Conservation (phyloP, 2,329 filamentous ascomycete genomes). For the Colletotrichum sp. region DNA sequence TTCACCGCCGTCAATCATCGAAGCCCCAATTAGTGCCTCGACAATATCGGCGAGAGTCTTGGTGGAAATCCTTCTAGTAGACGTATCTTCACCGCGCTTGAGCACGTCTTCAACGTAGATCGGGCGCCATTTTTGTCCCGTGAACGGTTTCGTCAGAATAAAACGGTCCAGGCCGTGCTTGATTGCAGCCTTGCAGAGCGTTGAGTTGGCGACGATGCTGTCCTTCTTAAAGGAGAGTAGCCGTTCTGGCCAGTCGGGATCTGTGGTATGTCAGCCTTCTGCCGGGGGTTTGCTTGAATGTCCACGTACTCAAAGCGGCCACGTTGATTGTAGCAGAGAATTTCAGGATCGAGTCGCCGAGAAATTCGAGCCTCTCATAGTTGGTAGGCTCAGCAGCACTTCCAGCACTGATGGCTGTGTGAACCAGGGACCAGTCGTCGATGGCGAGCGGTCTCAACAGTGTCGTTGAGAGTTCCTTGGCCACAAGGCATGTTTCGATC, state of each 20-base stretch:
- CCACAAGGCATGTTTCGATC: slow-evolving; percentile 70
- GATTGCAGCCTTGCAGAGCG: slow-evolving; percentile 70
- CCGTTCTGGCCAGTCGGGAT: slow-evolving; percentile 77
- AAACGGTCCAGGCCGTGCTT: slow-evolving; percentile 72
- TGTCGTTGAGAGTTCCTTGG: slow-evolving; percentile 61
- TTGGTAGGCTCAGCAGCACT: slow-evolving; percentile 64
- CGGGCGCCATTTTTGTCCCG: slow-evolving; percentile 74
- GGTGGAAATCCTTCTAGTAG: slow-evolving; percentile 57
- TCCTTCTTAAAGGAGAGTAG: slow-evolving; percentile 74
- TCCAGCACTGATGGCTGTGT: slow-evolving; percentile 73
- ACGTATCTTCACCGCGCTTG: slow-evolving; percentile 17
- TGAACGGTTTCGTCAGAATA: slow-evolving; percentile 73
- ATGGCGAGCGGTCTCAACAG: slow-evolving; percentile 58
- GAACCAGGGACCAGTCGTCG: slow-evolving; percentile 53
- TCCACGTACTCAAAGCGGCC: slow-evolving; percentile 51
- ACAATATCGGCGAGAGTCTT: slow-evolving; percentile 89
- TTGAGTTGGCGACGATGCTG: slow-evolving; percentile 74
- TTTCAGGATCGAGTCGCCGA: slow-evolving; percentile 87
- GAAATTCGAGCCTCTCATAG: slow-evolving; percentile 86
- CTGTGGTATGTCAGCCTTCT: slow-evolving; percentile 35
- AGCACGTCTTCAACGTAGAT: slow-evolving; percentile 54
- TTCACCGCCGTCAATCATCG: slow-evolving; percentile 72
- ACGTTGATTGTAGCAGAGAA: slow-evolving; percentile 72
- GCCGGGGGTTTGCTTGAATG: not conserved
- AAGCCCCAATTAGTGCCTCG: slow-evolving; percentile 81